phyloP scores from a whole-genome alignment of 805 yeast species.

The Saccharomyces jurei region DNA sequence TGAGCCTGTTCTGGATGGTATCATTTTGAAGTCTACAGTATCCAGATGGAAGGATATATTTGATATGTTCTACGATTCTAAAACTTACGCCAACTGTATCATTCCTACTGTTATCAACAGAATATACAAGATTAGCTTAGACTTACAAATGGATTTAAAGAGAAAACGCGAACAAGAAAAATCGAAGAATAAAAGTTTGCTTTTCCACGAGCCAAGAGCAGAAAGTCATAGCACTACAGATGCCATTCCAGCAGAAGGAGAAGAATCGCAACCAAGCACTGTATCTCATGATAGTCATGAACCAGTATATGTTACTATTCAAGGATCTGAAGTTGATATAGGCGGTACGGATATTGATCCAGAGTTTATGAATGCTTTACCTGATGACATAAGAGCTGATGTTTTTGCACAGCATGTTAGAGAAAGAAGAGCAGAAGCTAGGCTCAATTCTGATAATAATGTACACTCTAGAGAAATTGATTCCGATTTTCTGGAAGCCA shows the following conservation, averaged over 20 bases:
- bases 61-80: conserved; percentile 42
- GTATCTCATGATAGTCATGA: conserved; percentile 22
- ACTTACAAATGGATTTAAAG: conserved; percentile 22
- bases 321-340: conserved; percentile 73
- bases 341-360: conserved; percentile 90
- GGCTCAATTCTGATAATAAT: conserved; percentile 26
- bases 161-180: conserved; percentile 29
- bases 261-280: conserved; percentile 6
- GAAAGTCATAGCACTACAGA: background rate
- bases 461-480: conserved; percentile 57
- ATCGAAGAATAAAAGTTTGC: conserved; percentile 25
- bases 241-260: conserved; percentile 3
- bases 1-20: conserved; percentile 26
- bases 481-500: conserved; percentile 70
- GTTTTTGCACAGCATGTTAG: conserved; percentile 79
- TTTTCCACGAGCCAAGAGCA: conserved; percentile 3
- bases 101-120: conserved; percentile 39
- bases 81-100: conserved; percentile 31
- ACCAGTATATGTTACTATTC: conserved; percentile 65
- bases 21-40: conserved; percentile 39
- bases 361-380: conserved; percentile 79
- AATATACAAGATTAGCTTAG: conserved; percentile 43
- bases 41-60: conserved; percentile 64
- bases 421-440: conserved; percentile 58
- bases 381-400: conserved; percentile 88